Evolutionary conservation across 352 stramenopile genomes (phyloP).

Genomic region (Phytophthora aleatoria): DNA sequence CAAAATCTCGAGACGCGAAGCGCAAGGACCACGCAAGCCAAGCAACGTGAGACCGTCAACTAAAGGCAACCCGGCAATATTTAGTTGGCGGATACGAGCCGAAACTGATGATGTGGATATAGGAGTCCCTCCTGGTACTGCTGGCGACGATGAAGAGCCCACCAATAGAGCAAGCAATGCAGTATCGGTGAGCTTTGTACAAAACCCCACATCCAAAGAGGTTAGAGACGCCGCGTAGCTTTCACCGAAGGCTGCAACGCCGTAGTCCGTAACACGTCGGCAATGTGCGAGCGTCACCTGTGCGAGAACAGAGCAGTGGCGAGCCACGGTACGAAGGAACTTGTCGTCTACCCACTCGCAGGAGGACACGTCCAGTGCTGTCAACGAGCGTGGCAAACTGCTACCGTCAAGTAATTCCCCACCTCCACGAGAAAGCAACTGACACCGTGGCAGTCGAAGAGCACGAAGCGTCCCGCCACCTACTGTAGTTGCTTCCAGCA

Average conservation of each 20-base stretch:
- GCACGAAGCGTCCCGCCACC: conserved; percentile 19
- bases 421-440: conserved; percentile 33
- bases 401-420: conserved; percentile 20
- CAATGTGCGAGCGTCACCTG: conserved; percentile 53
- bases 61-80: conserved; percentile 45
- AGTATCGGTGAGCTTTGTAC: conserved; percentile 63
- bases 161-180: conserved; percentile 59
- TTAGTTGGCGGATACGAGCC: conserved; percentile 40
- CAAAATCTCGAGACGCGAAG: conserved; percentile 29
- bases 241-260: conserved; percentile 63
- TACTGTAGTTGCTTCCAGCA: conserved; percentile 18
- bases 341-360: conserved; percentile 76
- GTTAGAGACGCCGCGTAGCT: conserved; percentile 38
- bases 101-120: conserved; percentile 13
- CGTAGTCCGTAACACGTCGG: conserved; percentile 69
- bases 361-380: conserved; percentile 57
- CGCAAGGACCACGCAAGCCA: conserved; percentile 39
- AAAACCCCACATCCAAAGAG: conserved; percentile 59
- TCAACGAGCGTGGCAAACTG: conserved; percentile 34
- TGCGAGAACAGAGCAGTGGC: conserved; percentile 41
- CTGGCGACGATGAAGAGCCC: conserved; percentile 19
- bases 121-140: conserved; percentile 8
- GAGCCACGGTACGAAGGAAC: conserved; percentile 45
- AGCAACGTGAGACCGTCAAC: conserved; percentile 68
- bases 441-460: conserved; percentile 32